Conservation (phyloP, 1,139 yeast genomes). For the Candida glucosophila region DNA sequence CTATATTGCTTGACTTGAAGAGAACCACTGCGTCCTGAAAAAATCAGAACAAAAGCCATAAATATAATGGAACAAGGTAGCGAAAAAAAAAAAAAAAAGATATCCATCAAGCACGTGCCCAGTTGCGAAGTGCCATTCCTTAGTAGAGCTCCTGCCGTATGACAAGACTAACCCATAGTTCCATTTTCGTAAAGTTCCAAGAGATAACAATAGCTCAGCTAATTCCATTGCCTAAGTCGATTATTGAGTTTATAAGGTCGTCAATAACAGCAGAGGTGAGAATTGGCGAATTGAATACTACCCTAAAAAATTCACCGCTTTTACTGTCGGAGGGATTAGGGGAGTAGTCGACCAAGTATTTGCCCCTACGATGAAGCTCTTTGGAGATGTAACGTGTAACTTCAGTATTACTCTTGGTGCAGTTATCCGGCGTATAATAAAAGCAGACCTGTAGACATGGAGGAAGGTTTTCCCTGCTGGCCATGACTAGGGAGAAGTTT, state of each 20-base stretch:
- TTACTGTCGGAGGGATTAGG: conserved; percentile 51
- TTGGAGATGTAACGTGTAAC: conserved; percentile 59
- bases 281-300: conserved; percentile 72
- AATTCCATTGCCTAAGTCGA: conserved; percentile 18
- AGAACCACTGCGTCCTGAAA: too few relatives aligned
- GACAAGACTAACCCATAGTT: too few relatives aligned
- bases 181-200: too few relatives aligned
- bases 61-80: too few relatives aligned
- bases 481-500: conserved; percentile 44
- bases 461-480: conserved; percentile 41
- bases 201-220: too few relatives aligned
- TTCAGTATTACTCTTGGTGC: conserved; percentile 30
- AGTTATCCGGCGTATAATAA: conserved; percentile 47
- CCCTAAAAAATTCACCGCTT: conserved; percentile 67
- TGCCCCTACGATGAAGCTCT: conserved; percentile 52
- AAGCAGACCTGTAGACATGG: conserved; percentile 83
- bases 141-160: too few relatives aligned
- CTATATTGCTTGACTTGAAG: too few relatives aligned
- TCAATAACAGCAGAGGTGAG: conserved; percentile 30
- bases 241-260: conserved; percentile 27
- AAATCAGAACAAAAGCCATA: too few relatives aligned
- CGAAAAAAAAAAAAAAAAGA: too few relatives aligned
- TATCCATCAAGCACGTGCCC: too few relatives aligned
- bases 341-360: conserved; percentile 73
- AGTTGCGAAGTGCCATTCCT: too few relatives aligned